Conservation (phyloP, 1,284 basidiomycete species). For the Coniferiporia sulphurascens region DNA sequence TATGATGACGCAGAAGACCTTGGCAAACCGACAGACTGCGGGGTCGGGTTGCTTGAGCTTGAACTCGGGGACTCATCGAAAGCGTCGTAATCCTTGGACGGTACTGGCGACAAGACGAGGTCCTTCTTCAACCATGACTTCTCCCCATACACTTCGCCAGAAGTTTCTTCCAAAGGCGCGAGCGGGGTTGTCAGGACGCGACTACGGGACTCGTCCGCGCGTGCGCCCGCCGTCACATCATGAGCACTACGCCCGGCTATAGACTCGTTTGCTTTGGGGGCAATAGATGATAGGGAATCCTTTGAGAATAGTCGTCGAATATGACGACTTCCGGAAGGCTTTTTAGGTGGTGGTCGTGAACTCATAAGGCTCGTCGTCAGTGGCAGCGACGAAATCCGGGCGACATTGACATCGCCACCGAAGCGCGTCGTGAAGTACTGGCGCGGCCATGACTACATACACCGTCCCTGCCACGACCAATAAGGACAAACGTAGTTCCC, state of each 20-base stretch:
- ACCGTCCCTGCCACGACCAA: no score
- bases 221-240: neutral
- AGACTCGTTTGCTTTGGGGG: neutral
- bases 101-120: conserved; percentile 10
- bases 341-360: conserved; percentile 23
- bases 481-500: no score
- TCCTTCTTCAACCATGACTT: conserved; percentile 10
- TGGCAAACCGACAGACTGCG: neutral
- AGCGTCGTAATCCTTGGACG: neutral
- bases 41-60: neutral
- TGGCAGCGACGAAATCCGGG: neutral
- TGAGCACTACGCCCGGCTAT: conserved; percentile 3
- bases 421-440: neutral
- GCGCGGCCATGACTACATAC: no score
- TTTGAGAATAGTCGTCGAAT: conserved; percentile 32
- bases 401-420: neutral
- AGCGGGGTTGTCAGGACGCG: neutral
- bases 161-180: conserved; percentile 5
- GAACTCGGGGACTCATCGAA: conserved; percentile 2
- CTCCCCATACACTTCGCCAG: neutral
- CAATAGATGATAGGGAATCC: conserved; percentile 27
- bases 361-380: conserved; percentile 4
- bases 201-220: neutral
- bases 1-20: conserved; percentile 2
- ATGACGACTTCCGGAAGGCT: conserved; percentile 29